These are phyloP conservation scores for Diutina scorzettiae DNA, from an alignment of 1,139 yeast species.

Conservation along the genomic window DNA sequence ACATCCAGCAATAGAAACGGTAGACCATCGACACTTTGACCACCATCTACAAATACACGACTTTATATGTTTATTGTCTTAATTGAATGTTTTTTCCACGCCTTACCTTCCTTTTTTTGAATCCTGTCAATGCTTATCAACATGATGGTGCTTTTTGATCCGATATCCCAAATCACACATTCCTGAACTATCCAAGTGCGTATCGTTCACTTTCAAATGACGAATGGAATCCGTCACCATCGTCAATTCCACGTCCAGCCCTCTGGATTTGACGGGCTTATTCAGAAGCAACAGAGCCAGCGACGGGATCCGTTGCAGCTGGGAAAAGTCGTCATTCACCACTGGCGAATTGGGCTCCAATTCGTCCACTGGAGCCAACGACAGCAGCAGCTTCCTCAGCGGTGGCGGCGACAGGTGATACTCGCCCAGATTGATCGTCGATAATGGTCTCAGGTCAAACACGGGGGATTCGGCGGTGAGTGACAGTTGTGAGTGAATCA, in stretches of 20 bases:
- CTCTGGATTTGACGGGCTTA: not conserved
- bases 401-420: not conserved
- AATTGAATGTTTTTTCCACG: too few species aligned
- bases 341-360: not conserved
- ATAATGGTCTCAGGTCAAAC: too few species aligned
- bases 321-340: not conserved
- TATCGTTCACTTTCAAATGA: conserved; percentile 7
- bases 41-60: not conserved
- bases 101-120: too few species aligned
- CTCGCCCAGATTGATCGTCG: not conserved
- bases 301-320: conserved; percentile 3
- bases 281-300: not conserved
- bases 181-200: conserved; percentile 22
- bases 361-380: not conserved
- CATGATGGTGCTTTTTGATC: conserved; percentile 33
- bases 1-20: not conserved
- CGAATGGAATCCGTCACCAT: not conserved
- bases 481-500: conserved; percentile 2
- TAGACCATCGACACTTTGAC: not conserved
- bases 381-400: not conserved
- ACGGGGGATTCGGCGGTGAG: not conserved
- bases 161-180: conserved; percentile 33
- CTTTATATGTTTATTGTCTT: not conserved
- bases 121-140: conserved; percentile 15
- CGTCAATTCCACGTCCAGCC: conserved; percentile 5